Evolutionary conservation across 352 stramenopile genomes (phyloP), one percentile per base, ranked within the genome.

Genomic region (Elongisporangium anandrum): DNA sequence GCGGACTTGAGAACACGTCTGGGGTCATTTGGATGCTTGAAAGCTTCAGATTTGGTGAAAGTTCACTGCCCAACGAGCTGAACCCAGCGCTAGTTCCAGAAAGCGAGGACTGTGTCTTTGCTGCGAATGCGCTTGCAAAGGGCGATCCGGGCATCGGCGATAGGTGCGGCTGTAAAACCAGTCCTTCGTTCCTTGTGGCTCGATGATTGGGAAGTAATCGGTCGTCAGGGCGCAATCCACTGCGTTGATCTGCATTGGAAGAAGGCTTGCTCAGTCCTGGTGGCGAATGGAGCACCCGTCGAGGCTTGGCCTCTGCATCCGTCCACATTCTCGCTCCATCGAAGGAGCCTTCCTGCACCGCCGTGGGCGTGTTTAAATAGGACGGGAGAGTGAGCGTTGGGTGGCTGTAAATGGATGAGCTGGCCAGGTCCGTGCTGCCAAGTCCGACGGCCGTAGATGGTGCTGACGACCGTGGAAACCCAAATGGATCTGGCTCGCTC

Each of bases 231-330:
- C 34, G 34, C 34, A 45, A 17, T 17, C 34, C 34, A 45, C 34
- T 45, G 13, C 34, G 34, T 45, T 12, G 34, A 9, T 45, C 34
- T 45, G 34, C 34, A 17, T 17, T 7, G 34, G 22, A 22, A 2
- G 34, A 19, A 1, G 70, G 61, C 3, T 68, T 64, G 48, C 70
- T 68, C 7, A 90, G 52, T 17, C 80, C 80, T 26, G 80, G 80
- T 2, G 77, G 80, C 5, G 71, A 66, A 39, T 80, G 73, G 3
- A 85, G 62, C 6, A 73, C 56, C 15, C 77, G 81, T 52, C 78
- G 67, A 0, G 77, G 68, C 49, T 76, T 71, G 12, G 60, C 39
- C 39, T 53, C 49, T 53, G 10, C 49, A 22, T 53, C 49, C 1
- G 8, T 53, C 49, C 49, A 23, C 22, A 29, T 16, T 53, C 22